Percentiles rank a stretch among this genome's conserved stretches.
Conservation (phyloP, 2,329 filamentous ascomycete genomes). For the Venturia pyrina region DNA sequence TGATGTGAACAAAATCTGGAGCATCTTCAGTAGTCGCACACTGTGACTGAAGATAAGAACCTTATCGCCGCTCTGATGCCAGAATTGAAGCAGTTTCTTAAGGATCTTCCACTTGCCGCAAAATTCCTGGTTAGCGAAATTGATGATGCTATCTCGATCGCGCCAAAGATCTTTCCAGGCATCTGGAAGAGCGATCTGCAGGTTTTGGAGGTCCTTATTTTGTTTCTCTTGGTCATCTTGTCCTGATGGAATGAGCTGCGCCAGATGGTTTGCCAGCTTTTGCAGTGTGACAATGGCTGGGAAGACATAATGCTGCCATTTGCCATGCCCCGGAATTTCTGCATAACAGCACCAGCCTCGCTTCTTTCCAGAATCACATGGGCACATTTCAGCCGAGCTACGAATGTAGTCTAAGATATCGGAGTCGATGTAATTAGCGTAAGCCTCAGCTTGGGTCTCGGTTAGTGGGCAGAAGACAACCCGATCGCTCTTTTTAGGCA, state of each 20-base stretch:
- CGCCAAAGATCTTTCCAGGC: slow-evolving; percentile 65
- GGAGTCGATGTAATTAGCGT: slow-evolving; percentile 70
- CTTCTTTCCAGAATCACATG: slow-evolving; percentile 58
- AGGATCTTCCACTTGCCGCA: slow-evolving; percentile 96
- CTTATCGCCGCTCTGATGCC: slow-evolving; percentile 85
- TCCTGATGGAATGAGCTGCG: slow-evolving; percentile 63
- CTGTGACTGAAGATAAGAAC: slow-evolving; percentile 93
- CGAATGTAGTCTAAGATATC: slow-evolving; percentile 61
- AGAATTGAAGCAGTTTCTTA: slow-evolving; percentile 76
- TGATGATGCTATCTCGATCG: slow-evolving; percentile 67
- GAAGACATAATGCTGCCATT: slow-evolving; percentile 73
- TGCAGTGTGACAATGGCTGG: slow-evolving; percentile 73
- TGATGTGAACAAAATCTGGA: slow-evolving; percentile 75
- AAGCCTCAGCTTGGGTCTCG: slow-evolving; percentile 68
- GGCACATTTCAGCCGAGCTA: slow-evolving; percentile 55
- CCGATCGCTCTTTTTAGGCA: slow-evolving; percentile 88
- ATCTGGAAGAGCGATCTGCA: slow-evolving; percentile 65
- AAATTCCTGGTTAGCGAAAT: slow-evolving; percentile 77
- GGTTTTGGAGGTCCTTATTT: slow-evolving; percentile 61
- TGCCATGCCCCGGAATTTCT: slow-evolving; percentile 48
- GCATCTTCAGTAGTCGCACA: slow-evolving; percentile 71
- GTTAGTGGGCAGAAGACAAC: slow-evolving; percentile 94
- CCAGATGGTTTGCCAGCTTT: slow-evolving; percentile 89
- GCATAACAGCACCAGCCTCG: slow-evolving; percentile 73
- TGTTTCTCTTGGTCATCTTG: slow-evolving; percentile 62